Percentiles rank a stretch among this genome's conserved stretches.
Evolutionary conservation across 176 grass and related monocot species (phyloP).

Genomic region (Poa pratensis): DNA sequence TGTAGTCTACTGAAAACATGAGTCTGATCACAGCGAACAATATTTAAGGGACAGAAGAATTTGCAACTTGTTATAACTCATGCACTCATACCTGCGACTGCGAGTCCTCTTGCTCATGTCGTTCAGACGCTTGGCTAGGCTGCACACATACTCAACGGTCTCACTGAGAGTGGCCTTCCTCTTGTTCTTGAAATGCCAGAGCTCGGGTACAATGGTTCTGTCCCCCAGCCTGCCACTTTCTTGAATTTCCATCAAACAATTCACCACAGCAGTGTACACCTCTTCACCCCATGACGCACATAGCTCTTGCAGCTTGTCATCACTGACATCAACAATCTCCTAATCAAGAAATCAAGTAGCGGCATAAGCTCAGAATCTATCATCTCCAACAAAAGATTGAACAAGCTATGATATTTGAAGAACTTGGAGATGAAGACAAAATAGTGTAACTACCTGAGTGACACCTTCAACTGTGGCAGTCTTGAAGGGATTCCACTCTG

Average conservation of each 20-base stretch:
- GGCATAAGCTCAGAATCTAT: conserved; percentile 2
- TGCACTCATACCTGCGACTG: not conserved
- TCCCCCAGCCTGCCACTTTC: not conserved
- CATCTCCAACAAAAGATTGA: conserved; percentile 12
- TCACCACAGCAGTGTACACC: conserved; percentile 19
- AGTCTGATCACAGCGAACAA: not conserved
- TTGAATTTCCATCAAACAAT: conserved; percentile 21
- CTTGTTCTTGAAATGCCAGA: conserved; percentile 26
- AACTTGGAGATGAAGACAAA: conserved; percentile 6
- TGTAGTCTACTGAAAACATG: conserved; percentile 21
- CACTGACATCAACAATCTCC: conserved; percentile 18
- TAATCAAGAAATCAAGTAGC: conserved; percentile 30
- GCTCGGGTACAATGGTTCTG: not conserved
- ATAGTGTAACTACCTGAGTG: conserved; percentile 13
- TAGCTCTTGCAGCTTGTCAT: conserved; percentile 33
- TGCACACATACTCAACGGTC: conserved; percentile 1
- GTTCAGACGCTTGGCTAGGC: conserved; percentile 1
- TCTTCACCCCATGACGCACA: conserved; percentile 20
- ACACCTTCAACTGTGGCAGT: conserved; percentile 21
- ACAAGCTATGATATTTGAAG: conserved; percentile 12
- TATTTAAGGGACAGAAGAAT: not conserved
- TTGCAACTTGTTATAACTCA: not conserved
- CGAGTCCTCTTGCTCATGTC: not conserved
- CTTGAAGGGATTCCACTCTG: conserved; percentile 52
- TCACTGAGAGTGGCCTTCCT: conserved; percentile 21